Evolutionary conservation across 805 yeast species (phyloP), one percentile per base, ranked within the genome.

Genomic region (Saccharomycopsis sp.): DNA sequence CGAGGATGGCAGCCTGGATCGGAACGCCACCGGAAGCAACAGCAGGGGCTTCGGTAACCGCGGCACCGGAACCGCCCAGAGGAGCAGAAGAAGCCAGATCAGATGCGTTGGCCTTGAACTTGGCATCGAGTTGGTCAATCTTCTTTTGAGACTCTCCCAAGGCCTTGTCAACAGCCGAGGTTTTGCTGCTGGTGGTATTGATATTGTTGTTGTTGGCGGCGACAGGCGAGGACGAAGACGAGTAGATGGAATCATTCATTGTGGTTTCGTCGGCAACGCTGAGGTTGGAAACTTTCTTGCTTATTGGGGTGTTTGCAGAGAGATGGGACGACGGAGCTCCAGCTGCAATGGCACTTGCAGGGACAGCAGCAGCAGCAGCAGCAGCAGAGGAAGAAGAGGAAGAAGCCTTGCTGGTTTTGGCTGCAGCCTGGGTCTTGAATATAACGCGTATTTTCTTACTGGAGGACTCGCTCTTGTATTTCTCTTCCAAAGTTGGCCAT

Each of bases 401-500:
- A 32, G 41, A 36, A 17, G 43, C 30, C 46, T 42, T 5, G 7
- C 23, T 18, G n/a, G n/a, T 51, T 43, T 30, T 13, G n/a, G 42
- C 10, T 47, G 43, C 13, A 10, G 25, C 32, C 34, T 34, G 39
- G 21, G 31, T 51, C 34, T 43, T 67, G 52, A 30, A 64, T 53
- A 53, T 74, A 77, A 82, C 89, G 60, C 72, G 74, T 59, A 74
- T 74, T 64, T 76, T 81, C 64, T 73, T 80, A 53, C 79, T 73
- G 29, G 69, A 65, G 41, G 77, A 68, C 50, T 69, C 69, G 22
- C 65, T 58, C 56, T 75, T 72, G 60, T 65, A 67, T 57, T 69
- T 70, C 26, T 71, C 57, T 58, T 80, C 88, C 57, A 86, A 69
- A 41, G 70, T 64, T n/a, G 80, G 55, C 96, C 96, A 87, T 53